Evolutionary conservation across 768 basidiomycete species (phyloP).

Genomic region (Gloeopeniophorella convolvens): DNA sequence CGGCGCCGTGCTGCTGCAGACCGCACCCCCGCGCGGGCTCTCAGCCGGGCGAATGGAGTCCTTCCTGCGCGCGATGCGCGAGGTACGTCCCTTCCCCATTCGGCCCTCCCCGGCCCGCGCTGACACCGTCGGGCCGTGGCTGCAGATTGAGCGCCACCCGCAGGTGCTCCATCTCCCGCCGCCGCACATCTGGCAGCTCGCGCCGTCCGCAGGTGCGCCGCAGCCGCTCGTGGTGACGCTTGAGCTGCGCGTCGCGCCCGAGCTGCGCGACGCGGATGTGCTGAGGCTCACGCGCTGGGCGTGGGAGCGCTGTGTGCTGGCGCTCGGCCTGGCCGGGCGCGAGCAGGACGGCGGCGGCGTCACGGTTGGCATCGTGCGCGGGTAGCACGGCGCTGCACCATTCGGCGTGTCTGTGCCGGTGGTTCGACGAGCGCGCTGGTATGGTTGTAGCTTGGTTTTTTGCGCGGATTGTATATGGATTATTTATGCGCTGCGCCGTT

Average conservation of each 20-base stretch:
- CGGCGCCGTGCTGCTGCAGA: constrained; percentile 84
- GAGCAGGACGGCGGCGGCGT: constrained; percentile 51
- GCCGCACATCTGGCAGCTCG: constrained; percentile 86
- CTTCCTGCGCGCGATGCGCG: constrained; percentile 74
- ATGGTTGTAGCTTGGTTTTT: no score
- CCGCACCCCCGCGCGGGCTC: constrained; percentile 62
- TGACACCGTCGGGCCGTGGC: not conserved
- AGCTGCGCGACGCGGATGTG: constrained; percentile 64
- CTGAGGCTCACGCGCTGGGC: constrained; percentile 70
- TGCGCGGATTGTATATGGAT: not conserved
- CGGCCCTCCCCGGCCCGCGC: not conserved
- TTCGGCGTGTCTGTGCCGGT: not conserved
- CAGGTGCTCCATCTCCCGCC: constrained; percentile 77
- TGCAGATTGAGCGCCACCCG: constrained; percentile 76
- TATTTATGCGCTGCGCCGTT: not conserved
- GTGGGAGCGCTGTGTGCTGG: constrained; percentile 56
- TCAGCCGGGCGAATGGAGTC: constrained; percentile 68
- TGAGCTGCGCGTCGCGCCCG: constrained; percentile 65
- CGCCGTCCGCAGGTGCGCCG: constrained; percentile 26
- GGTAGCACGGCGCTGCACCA: no score
- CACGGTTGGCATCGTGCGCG: constrained; percentile 67
- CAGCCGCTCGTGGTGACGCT: constrained; percentile 67
- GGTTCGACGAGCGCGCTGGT: no score
- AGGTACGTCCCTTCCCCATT: constrained; percentile 41
- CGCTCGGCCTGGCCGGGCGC: constrained; percentile 34